Evolutionary conservation across 2,329 filamentous ascomycete genomes (phyloP), one percentile per base, ranked within the genome.

Genomic region (Fusarium goolgardi): DNA sequence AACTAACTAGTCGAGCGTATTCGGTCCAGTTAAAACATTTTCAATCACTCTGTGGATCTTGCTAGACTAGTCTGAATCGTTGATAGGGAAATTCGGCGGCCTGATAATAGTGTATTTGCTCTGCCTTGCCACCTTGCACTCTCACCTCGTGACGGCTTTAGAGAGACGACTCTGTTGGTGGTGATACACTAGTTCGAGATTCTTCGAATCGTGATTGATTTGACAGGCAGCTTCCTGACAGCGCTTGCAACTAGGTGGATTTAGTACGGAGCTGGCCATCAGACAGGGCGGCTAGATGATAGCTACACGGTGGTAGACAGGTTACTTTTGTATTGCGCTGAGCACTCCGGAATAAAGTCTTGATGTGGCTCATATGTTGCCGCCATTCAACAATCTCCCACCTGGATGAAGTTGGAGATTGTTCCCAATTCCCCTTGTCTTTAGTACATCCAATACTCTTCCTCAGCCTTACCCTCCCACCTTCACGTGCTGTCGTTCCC

Each of bases 241-340:
- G 45, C 31, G 40, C 53, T 45, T 59, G 49, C 31, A 46, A 21
- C 23, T 50, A 29, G 16, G n/a, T 55, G 34, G 57, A 15, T 40
- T 69, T 63, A 56, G 34, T 47, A 46, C 37, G 50, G 57, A 32
- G 21, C 51, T 54, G 20, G 27, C 43, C 25, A 21, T 60, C 34
- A 41, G 15, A 27, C 21, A 49, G 8, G 45, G 57, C 53, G 65
- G 62, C 39, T 69, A 62, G n/a, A 44, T 15, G 10, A 41, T 23
- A n/a, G 11, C 35, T 13, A 23, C 13, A 25, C 21, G 20, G 39
- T 41, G 21, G 39, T 12, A 41, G 21, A 23, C 15, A 23, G 21
- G 21, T 4, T 21, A 40, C 13, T 23, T 40, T 21, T 23, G 21
- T 21, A 23, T 6, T 39, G 11, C 37, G 20, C 16, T 10, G 21